Evolutionary conservation across 306 rosid species (phyloP).

Genomic region (Prunus fruticosa): DNA sequence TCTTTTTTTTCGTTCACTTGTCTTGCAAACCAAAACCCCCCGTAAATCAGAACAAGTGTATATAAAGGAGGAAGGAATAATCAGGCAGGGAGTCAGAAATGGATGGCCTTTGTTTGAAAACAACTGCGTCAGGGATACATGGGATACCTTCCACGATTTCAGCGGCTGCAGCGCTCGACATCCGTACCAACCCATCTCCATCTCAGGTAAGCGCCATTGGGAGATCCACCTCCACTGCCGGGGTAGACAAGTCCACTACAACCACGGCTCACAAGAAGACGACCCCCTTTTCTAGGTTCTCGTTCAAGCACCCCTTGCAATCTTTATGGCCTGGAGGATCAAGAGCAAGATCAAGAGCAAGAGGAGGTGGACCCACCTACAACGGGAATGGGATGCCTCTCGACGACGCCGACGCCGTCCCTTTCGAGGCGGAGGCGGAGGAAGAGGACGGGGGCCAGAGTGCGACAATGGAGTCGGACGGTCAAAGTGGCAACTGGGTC

Average conservation of each 20-base stretch:
- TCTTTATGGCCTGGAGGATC: constrained; percentile 58
- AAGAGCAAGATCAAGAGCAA: not conserved
- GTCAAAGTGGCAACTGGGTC: constrained; percentile 61
- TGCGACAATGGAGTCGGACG: constrained; percentile 18
- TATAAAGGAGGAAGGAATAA: not conserved
- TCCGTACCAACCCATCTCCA: constrained; percentile 48
- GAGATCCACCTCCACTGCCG: constrained; percentile 10
- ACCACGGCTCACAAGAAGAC: constrained; percentile 21
- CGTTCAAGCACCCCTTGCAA: constrained; percentile 54
- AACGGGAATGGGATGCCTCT: constrained; percentile 57
- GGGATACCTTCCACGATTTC: constrained; percentile 58
- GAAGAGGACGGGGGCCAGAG: constrained; percentile 32
- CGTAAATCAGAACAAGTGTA: not conserved
- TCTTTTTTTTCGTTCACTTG: not conserved
- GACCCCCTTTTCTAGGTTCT: constrained; percentile 56
- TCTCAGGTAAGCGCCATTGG: constrained; percentile 45
- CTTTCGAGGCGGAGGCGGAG: constrained; percentile 24
- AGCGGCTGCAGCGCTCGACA: constrained; percentile 46
- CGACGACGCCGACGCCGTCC: constrained; percentile 51
- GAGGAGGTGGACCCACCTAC: constrained; percentile 22
- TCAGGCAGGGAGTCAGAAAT: constrained; percentile 17
- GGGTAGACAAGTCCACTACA: constrained; percentile 28
- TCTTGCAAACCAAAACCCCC: not conserved
- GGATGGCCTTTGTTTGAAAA: constrained; percentile 65
- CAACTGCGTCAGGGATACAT: constrained; percentile 34